Conservation (phyloP, 148 eudicot species). For the Amaranthus palmeri region DNA sequence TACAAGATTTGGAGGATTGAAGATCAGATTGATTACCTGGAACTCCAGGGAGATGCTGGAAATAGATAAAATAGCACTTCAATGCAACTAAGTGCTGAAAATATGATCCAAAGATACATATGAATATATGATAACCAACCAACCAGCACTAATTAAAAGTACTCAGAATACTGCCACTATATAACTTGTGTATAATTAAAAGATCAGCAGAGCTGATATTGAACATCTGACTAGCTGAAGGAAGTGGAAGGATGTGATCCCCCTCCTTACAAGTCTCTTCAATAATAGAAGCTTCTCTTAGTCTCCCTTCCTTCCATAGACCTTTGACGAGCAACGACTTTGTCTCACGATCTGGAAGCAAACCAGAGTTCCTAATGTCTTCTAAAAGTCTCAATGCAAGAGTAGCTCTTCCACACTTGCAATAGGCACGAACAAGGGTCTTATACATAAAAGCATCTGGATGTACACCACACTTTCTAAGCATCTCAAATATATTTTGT, state of each 20-base stretch:
- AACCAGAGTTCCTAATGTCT: conserved; percentile 61
- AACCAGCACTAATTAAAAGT: neutral
- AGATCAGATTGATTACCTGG: conserved; percentile 15
- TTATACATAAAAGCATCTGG: conserved; percentile 75
- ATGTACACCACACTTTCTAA: conserved; percentile 54
- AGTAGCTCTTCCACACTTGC: conserved; percentile 62
- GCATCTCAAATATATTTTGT: conserved; percentile 65
- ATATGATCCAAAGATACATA: neutral
- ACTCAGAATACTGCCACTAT: conserved; percentile 30
- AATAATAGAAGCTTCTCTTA: conserved; percentile 72
- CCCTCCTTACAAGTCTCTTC: conserved; percentile 57
- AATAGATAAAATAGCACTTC: neutral
- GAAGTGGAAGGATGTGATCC: conserved; percentile 41
- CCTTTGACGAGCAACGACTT: conserved; percentile 73
- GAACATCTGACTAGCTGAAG: conserved; percentile 47
- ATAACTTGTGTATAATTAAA: conserved; percentile 39
- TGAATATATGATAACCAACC: neutral
- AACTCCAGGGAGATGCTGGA: neutral
- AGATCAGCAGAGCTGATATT: conserved; percentile 59
- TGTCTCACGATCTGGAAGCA: conserved; percentile 57
- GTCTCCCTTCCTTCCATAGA: conserved; percentile 88
- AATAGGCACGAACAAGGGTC: conserved; percentile 65
- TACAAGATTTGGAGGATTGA: neutral
- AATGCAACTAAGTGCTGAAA: neutral
- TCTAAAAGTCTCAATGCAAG: conserved; percentile 79